These are phyloP conservation scores for Brassica carinata DNA, from an alignment of 345 rosid genomes.

Conservation along the genomic window DNA sequence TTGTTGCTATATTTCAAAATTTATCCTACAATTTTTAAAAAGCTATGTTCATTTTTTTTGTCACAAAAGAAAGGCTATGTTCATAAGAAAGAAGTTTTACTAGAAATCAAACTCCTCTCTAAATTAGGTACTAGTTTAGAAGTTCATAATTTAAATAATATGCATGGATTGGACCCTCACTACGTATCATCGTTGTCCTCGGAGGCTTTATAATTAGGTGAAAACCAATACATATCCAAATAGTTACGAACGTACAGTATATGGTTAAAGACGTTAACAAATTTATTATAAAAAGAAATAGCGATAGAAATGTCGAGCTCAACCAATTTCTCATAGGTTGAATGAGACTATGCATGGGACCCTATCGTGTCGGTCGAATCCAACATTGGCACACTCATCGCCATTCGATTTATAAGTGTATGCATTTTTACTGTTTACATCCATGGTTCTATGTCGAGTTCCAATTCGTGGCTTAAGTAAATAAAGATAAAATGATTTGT, in stretches of 20 bases:
- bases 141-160: neutral
- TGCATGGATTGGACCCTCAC: neutral
- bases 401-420: neutral
- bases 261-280: neutral
- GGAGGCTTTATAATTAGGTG: neutral
- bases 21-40: too few species aligned
- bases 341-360: conserved; percentile 12
- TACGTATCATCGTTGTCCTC: neutral
- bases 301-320: neutral
- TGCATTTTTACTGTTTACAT: conserved; percentile 9
- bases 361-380: conserved; percentile 29
- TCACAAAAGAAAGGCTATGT: too few species aligned
- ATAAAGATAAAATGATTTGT: conserved; percentile 4
- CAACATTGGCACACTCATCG: conserved; percentile 15
- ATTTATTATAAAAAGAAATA: neutral
- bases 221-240: neutral
- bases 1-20: too few species aligned
- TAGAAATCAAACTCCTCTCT: neutral
- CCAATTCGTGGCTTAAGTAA: neutral
- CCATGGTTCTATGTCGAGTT: conserved; percentile 5
- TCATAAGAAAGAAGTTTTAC: neutral
- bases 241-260: neutral
- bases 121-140: neutral
- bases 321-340: neutral
- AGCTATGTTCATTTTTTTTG: too few species aligned